Base-by-base conservation (phyloP, 225 moss, liverwort and hornwort species). In the Marchantia polymorpha region DNA sequence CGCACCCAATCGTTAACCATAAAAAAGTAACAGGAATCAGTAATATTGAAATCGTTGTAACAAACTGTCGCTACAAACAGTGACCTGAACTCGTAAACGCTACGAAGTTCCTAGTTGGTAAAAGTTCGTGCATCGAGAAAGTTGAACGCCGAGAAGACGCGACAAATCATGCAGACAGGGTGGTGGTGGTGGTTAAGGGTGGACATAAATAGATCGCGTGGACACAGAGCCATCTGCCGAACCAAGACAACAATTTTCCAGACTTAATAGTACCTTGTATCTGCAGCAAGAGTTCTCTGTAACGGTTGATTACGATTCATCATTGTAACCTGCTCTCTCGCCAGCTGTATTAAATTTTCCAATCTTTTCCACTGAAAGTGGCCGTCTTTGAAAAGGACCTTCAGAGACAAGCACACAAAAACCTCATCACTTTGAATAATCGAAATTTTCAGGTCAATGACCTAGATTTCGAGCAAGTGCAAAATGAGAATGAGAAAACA, bases 331-430 rank as follows among this genome's bases (percentile, higher is more conserved):
- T 99, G 95, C 81, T 99, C 99, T 70, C 99, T 93, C 0, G 99
- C 99, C 60, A 99, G 87, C 56, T 92, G 83, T 52, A 99, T 99
- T 65, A 99, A 82, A 66, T 99, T 95, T 79, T 99, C 99, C 75
- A 99, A 72, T 77, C 95, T 82, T 83, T 95, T 99, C 99, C 99
- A 99, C 81, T 99, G 95, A 78, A 99, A 99, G 0, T 91, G 67
- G 27, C 99, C 99, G 80, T 95, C 99, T 83, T 95, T 99, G 79
- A 99, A 99, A 73, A 99, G 81, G 48, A 99, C 95, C 91, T 91
- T 68, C 17, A 13, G 64, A 77, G 10, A 47, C 7, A 12, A 75
- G 46, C 46, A 46, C 69, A 48, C 51, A 31, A 50, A 11, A 11
- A 25, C 39, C 39, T 39, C 19, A 25, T 52, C 52, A 19, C 3